Evolutionary conservation across 768 basidiomycete species (phyloP).

Genomic region (Hericium rajendrae): DNA sequence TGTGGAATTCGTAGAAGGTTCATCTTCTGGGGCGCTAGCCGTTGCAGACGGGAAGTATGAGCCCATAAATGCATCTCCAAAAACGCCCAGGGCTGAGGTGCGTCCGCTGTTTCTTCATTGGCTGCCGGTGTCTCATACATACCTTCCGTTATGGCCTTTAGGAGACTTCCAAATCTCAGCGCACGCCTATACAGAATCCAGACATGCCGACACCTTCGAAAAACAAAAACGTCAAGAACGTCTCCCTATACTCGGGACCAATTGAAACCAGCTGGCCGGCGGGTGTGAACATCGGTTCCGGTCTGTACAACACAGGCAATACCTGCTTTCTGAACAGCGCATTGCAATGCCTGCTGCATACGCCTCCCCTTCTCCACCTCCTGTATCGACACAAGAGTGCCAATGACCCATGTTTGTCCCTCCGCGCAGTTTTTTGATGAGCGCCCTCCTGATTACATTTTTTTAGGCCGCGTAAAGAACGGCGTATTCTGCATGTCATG

Average conservation of each 20-base stretch:
- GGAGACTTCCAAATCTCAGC: no score
- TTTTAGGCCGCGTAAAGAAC: slow-evolving; percentile 30
- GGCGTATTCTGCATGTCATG: slow-evolving; percentile 74
- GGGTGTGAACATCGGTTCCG: slow-evolving; percentile 38
- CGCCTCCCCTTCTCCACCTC: slow-evolving; percentile 71
- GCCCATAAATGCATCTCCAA: slow-evolving; percentile 66
- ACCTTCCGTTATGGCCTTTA: no score
- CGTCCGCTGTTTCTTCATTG: slow-evolving; percentile 14
- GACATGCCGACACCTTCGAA: neutral
- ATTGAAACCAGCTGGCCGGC: slow-evolving; percentile 60
- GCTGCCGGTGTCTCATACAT: neutral
- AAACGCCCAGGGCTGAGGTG: slow-evolving; percentile 40
- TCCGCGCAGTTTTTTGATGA: neutral
- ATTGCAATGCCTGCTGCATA: slow-evolving; percentile 88
- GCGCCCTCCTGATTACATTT: neutral
- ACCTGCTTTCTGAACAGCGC: slow-evolving; percentile 96
- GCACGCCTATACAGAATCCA: no score
- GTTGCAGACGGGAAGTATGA: slow-evolving; percentile 71
- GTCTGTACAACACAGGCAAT: slow-evolving; percentile 81
- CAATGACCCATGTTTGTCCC: slow-evolving; percentile 47
- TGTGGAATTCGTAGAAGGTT: slow-evolving; percentile 78
- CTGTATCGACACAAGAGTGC: slow-evolving; percentile 39
- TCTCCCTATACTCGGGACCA: slow-evolving; percentile 29
- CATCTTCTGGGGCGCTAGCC: slow-evolving; percentile 65
- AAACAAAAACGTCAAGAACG: slow-evolving; percentile 13